Evolutionary conservation across 2,329 filamentous ascomycete species (phyloP), one percentile per base, ranked within the genome.

Genomic region (Amauroascus verrucosus): DNA sequence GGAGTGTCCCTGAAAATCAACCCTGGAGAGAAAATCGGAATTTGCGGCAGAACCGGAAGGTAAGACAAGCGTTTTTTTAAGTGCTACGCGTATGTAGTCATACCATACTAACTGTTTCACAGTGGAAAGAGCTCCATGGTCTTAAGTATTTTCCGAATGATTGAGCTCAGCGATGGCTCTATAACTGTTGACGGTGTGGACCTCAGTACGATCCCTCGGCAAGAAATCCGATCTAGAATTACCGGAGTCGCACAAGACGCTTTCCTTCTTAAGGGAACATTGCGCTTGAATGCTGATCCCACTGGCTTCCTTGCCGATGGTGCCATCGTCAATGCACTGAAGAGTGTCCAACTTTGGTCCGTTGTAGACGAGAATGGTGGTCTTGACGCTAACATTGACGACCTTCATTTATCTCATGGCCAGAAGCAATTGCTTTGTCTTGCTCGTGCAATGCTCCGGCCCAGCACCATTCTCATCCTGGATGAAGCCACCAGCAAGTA

Each of bases 401-500:
- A 73, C 1, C 70, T 77, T 6, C 68, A 72, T 48, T 68, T 82
- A 5, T 77, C 74, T 4, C 74, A 77, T 32, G 83, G 83, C 0
- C 82, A 85, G 63, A 75, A 75, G 43, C 82, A 85, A 60, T 71
- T 85, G 0, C 82, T 86, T 59, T 81, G 76, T 57, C 72, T 86
- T 1, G 81, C 78, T 0, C 67, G 81, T 0, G 82, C 80, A 0
- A 71, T 84, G 16, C 64, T 85, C 6, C 67, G 75, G 7, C 63
- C 65, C 7, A 67, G 69, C 48, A 70, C 67, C 22, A 67, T 75
- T 51, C 63, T 75, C 11, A 66, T 75, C 32, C 64, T 75, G 18
- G 72, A 75, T 54, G 72, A 75, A 59, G 63, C 62, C 16, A 65
- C 60, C 14, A 61, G 5, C 72, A 75, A 58, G 70, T 74, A n/a